Evolutionary conservation across 805 yeast genomes (phyloP).

Genomic region (Yamadazyma ubonensis): DNA sequence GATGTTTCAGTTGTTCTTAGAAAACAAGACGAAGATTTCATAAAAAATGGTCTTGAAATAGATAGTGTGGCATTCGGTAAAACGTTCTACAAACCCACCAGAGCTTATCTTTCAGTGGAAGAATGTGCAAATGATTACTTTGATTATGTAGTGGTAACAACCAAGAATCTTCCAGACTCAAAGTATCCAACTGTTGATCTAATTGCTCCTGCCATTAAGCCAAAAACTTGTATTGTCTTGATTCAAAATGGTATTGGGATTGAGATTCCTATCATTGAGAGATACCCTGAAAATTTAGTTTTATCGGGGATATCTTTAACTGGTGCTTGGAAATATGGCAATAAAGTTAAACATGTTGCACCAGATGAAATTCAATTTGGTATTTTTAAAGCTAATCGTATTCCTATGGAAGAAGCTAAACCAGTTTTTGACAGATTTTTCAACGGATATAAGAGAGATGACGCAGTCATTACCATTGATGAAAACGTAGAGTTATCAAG

Average conservation of each 20-base stretch:
- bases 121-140: constrained; percentile 32
- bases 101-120: constrained; percentile 26
- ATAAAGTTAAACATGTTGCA: constrained; percentile 22
- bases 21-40: constrained; percentile 34
- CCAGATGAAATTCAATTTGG: constrained; percentile 24
- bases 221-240: constrained; percentile 30
- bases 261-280: constrained; percentile 30
- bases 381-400: constrained; percentile 19
- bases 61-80: constrained; percentile 35
- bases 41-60: constrained; percentile 29
- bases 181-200: constrained; percentile 41
- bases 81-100: constrained; percentile 30
- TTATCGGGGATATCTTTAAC: constrained; percentile 38
- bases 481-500: constrained; percentile 30
- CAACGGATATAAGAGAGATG: constrained; percentile 27
- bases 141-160: constrained; percentile 38
- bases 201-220: constrained; percentile 34
- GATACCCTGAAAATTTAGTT: constrained; percentile 33
- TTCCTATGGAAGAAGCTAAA: constrained; percentile 12
- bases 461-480: constrained; percentile 24
- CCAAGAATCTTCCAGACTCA: constrained; percentile 40
- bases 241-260: constrained; percentile 43
- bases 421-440: constrained; percentile 22
- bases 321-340: constrained; percentile 31
- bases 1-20: constrained; percentile 38